Evolutionary conservation across 2,329 filamentous ascomycete species (phyloP).

Genomic region (Cordyceps tenuipes): DNA sequence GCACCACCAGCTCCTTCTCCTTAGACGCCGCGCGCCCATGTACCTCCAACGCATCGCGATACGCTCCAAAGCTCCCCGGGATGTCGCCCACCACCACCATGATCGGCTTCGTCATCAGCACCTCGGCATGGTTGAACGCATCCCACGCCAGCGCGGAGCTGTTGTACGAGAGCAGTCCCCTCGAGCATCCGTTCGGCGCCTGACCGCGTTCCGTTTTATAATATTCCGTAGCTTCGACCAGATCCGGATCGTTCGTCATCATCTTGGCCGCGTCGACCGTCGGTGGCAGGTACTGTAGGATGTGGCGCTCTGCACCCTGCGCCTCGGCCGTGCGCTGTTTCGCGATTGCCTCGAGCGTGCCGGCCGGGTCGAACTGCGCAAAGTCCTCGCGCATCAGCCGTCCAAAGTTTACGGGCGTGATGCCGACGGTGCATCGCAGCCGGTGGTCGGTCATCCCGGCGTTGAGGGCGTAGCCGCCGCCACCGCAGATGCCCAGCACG

Average conservation of each 20-base stretch:
- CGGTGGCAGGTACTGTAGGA: constrained; percentile 1
- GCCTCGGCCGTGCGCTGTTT: background rate
- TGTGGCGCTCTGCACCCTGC: background rate
- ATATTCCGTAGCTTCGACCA: constrained; percentile 8
- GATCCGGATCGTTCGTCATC: background rate
- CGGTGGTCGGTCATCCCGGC: constrained; percentile 28
- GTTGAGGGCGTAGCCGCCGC: constrained; percentile 26
- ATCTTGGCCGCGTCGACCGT: constrained; percentile 6
- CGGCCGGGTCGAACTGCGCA: no score
- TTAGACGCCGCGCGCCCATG: constrained; percentile 8
- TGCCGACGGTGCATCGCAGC: constrained; percentile 14
- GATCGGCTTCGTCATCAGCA: constrained; percentile 10
- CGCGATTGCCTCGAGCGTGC: no score
- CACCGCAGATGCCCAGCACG: constrained; percentile 30
- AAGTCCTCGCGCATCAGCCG: no score
- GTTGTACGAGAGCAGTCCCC: constrained; percentile 4
- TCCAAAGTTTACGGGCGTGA: no score
- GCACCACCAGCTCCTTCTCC: constrained; percentile 10
- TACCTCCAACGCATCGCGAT: constrained; percentile 3
- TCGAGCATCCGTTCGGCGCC: background rate
- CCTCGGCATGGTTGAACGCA: constrained; percentile 9
- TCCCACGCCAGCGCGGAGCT: constrained; percentile 11
- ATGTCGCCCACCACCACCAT: constrained; percentile 11
- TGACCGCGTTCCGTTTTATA: constrained; percentile 10
- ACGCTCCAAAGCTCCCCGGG: constrained; percentile 8